Conservation (phyloP, 495 filamentous ascomycete species). For the Lasiosphaeria ovina region DNA sequence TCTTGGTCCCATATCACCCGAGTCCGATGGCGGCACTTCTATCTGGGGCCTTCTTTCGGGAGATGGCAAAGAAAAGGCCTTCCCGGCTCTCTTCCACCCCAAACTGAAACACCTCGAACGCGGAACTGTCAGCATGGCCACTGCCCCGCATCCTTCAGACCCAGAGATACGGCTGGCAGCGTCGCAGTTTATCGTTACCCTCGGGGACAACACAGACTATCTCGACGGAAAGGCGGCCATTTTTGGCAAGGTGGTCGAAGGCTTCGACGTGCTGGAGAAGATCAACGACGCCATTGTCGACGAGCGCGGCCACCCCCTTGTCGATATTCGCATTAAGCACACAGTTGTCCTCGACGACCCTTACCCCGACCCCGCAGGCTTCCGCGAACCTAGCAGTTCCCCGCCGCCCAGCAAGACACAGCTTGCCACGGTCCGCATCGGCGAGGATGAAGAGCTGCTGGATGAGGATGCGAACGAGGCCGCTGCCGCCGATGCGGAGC, state of each 20-base stretch:
- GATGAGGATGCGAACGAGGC: conserved; percentile 62
- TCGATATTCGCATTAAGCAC: conserved; percentile 89
- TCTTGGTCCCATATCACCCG: conserved; percentile 73
- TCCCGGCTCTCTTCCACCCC: conserved; percentile 75
- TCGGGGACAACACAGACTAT: conserved; percentile 83
- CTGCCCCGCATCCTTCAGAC: conserved; percentile 69
- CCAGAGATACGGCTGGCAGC: conserved; percentile 77
- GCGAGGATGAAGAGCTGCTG: conserved; percentile 78
- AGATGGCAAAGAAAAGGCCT: conserved; percentile 65
- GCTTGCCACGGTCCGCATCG: conserved; percentile 85
- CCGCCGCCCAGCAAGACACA: conserved; percentile 83
- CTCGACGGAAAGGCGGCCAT: conserved; percentile 89
- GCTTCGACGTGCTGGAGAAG: conserved; percentile 87
- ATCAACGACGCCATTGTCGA: conserved; percentile 89
- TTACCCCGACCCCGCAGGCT: conserved; percentile 71
- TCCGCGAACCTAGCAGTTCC: conserved; percentile 72
- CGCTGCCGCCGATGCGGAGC: conserved; percentile 76
- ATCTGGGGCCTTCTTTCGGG: conserved; percentile 85
- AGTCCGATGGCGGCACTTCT: conserved; percentile 86
- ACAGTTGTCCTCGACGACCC: conserved; percentile 88
- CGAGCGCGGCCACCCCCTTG: conserved; percentile 76
- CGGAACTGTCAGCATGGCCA: conserved; percentile 94
- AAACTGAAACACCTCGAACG: conserved; percentile 82
- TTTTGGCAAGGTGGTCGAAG: conserved; percentile 91
- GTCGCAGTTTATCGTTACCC: conserved; percentile 88